Conservation (phyloP, 2,329 filamentous ascomycete species). For the Xylaria digitata region DNA sequence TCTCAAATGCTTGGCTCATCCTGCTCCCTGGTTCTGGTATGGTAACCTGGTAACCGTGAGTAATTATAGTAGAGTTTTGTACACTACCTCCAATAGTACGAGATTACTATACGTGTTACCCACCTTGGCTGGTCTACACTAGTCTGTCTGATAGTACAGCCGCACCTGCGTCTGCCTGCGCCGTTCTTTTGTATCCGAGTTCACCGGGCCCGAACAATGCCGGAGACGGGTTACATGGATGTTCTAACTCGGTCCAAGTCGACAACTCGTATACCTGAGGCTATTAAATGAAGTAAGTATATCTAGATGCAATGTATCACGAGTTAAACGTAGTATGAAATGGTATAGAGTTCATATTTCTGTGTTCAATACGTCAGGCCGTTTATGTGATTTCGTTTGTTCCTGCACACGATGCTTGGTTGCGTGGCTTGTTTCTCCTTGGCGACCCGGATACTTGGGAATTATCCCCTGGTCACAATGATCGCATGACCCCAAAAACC, state of each 20-base stretch:
- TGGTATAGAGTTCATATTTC: background rate
- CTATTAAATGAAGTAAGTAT: background rate
- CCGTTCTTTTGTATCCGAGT: conserved; percentile 5
- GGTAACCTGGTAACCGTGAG: conserved; percentile 10
- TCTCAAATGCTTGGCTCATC: conserved; percentile 44
- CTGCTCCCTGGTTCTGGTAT: conserved; percentile 21
- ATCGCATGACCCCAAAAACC: conserved; percentile 36
- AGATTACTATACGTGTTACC: conserved; percentile 10
- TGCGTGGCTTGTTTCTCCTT: conserved; percentile 26
- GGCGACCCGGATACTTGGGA: conserved; percentile 34
- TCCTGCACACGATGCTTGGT: conserved; percentile 13
- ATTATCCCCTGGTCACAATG: conserved; percentile 31
- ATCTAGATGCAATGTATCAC: no score
- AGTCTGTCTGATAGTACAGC: background rate
- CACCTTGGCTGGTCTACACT: background rate
- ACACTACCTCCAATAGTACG: conserved; percentile 17
- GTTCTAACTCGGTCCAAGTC: background rate
- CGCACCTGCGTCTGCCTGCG: conserved; percentile 6
- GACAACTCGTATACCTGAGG: background rate
- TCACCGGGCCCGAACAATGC: background rate
- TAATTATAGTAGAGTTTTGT: conserved; percentile 2
- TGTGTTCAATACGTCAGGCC: background rate
- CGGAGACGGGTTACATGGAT: background rate
- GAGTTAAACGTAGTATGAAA: no score
- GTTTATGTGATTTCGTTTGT: conserved; percentile 14